Base-by-base conservation (phyloP, 2,329 filamentous ascomycete species). In the Epichloe elymi region DNA sequence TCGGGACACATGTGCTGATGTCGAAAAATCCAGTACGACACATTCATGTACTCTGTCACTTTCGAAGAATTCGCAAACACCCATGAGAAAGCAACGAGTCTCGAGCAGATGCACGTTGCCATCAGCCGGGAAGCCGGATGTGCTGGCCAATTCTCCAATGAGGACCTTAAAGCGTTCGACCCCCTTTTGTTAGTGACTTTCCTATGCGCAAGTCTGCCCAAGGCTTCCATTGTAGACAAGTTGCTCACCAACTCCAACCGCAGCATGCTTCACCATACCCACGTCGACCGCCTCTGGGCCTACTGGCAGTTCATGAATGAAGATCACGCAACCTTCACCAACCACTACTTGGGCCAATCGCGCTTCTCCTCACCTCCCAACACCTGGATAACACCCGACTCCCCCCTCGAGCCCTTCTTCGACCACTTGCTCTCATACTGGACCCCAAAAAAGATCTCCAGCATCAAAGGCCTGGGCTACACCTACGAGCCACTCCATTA, bases 201-300 rank as follows among this genome's bases (percentile, higher is more conserved):
- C 30, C 3, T 11, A 26, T 11, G 5, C 14, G 12, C 17, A 20
- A 23, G 20, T 43, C 36, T 38, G 36, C 15, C 36, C 39, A 5
- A 6, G 19, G 5, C 17, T 38, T 47, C 19, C 11, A 8, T 37
- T 12, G 15, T 4, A 12, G 33, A 12, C 11, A 41, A 12, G 7
- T 15, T 35, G 17, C 51, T 46, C 20, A 51, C 37, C n/a, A 36
- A 37, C 26, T 10, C 5, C 17, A 20, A 14, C 4, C 4, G 10
- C 40, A 66, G 65, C 57, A 70, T 69, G 70, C 60, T 75, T 26
- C 73, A 75, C 53, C 74, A 75, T 65, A 64, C 72, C 59, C 80
- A 85, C 57, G 73, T 85, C 50, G 80, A 85, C 58, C 75, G 82
- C 40, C 69, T 85, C 38, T 83, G 81, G 65, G 73, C 78, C n/a